Percentiles rank a stretch among this genome's conserved stretches.
Evolutionary conservation across 2,329 filamentous ascomycete species (phyloP).

Genomic region (Periconia digitata): DNA sequence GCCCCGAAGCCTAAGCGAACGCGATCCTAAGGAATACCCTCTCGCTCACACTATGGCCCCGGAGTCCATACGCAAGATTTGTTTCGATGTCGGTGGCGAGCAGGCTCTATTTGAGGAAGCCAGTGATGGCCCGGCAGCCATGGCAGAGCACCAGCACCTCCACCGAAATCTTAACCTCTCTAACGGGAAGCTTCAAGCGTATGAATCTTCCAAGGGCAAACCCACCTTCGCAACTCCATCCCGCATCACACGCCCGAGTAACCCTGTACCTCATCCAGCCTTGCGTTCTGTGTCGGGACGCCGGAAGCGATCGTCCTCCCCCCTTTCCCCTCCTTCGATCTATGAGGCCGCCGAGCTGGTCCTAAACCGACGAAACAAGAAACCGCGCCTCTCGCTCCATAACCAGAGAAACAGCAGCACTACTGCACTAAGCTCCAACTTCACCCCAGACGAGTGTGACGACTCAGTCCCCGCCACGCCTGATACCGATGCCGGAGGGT

Average conservation of each 20-base stretch:
- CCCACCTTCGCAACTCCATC: constrained; percentile 47
- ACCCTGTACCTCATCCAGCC: constrained; percentile 19
- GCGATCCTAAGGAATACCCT: constrained; percentile 89
- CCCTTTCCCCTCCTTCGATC: constrained; percentile 54
- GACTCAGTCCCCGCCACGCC: constrained; percentile 40
- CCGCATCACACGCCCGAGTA: constrained; percentile 35
- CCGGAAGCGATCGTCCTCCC: constrained; percentile 55
- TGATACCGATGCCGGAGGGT: constrained; percentile 37
- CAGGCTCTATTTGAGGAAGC: constrained; percentile 65
- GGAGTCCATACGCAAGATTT: constrained; percentile 73
- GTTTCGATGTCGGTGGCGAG: constrained; percentile 67
- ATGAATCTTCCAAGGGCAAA: constrained; percentile 42
- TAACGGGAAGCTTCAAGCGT: constrained; percentile 50
- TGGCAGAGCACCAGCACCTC: constrained; percentile 53
- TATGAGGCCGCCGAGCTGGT: constrained; percentile 56
- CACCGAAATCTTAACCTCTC: constrained; percentile 48
- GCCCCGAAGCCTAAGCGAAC: constrained; percentile 67
- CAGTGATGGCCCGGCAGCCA: constrained; percentile 56
- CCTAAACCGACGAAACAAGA: constrained; percentile 53
- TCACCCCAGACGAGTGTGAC: constrained; percentile 37
- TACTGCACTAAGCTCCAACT: constrained; percentile 18
- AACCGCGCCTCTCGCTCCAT: constrained; percentile 43
- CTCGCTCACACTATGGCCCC: constrained; percentile 83
- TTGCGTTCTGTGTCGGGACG: constrained; percentile 31
- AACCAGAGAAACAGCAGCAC: constrained; percentile 22